These are phyloP conservation scores for Teratosphaeria gauchensis DNA, from an alignment of 2,329 filamentous ascomycete species.

Conservation along the genomic window DNA sequence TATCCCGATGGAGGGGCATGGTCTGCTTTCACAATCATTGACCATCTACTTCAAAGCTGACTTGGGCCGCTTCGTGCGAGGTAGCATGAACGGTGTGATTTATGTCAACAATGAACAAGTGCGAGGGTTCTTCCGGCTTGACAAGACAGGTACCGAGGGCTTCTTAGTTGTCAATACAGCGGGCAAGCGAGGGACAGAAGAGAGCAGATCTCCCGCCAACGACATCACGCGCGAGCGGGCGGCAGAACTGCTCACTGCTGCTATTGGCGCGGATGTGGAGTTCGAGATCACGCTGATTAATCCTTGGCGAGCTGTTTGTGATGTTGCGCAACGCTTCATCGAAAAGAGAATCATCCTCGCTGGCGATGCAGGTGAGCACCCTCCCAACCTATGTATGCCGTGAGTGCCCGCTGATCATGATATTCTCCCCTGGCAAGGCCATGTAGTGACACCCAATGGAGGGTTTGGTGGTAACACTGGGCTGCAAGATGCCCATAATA, in stretches of 20 bases:
- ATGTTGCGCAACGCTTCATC: slow-evolving; percentile 9
- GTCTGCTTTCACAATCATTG: slow-evolving; percentile 10
- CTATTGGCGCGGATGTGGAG: slow-evolving; percentile 12
- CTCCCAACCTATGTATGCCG: not conserved
- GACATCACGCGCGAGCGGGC: slow-evolving; percentile 7
- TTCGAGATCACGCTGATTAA: slow-evolving; percentile 10
- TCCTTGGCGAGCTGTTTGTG: slow-evolving; percentile 11
- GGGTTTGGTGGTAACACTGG: slow-evolving; percentile 38
- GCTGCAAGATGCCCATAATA: slow-evolving; percentile 7
- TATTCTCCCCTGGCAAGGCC: not conserved
- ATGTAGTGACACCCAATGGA: not conserved
- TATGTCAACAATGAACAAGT: slow-evolving; percentile 14
- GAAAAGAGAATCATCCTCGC: slow-evolving; percentile 6
- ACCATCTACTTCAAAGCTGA: slow-evolving; percentile 18
- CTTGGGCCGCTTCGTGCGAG: slow-evolving; percentile 7
- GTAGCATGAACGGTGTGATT: slow-evolving; percentile 16
- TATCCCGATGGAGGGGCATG: slow-evolving; percentile 11
- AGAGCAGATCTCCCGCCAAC: slow-evolving; percentile 10
- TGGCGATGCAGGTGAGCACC: slow-evolving; percentile 7
- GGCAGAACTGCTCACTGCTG: slow-evolving; percentile 8
- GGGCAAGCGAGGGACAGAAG: slow-evolving; percentile 10
- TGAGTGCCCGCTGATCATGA: not conserved
- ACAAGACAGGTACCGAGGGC: slow-evolving; percentile 12
- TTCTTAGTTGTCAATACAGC: slow-evolving; percentile 16
- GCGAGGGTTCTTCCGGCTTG: slow-evolving; percentile 14